Base-by-base conservation (phyloP, 73 alveolate species). In the Chromera velia region DNA sequence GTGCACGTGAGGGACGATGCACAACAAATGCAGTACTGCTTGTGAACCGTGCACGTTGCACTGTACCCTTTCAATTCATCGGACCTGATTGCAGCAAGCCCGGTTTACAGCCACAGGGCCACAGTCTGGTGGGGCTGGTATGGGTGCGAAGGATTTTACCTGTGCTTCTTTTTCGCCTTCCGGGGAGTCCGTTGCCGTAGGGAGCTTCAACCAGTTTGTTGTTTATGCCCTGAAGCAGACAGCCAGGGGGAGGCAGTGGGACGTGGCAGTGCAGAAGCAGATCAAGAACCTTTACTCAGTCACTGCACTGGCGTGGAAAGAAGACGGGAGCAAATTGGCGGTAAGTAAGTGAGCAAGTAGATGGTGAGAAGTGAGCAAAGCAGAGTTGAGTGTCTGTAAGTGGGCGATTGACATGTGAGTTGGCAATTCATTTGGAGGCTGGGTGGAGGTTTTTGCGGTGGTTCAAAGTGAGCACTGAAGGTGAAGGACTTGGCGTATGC, bases 261-360 rank as follows among this genome's bases (percentile, higher is more conserved):
- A 40, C 22, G 55, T 7, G 55, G 55, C 13, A 13, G 55, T 40
- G 80, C 87, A 90, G 81, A 94, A 91, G 83, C 88, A 90, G 75
- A 94, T 97, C 33, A 99, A 94, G 74, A 95, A 95, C 90, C 92
- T 92, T 87, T 97, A 97, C 92, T 81, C 97, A 18, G 98, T 96
- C 29, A 96, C 99, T 13, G 98, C 99, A 24, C 86, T 95, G 48
- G 90, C 97, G 40, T 97, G 99, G 99, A 97, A 96, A 69, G 93
- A 93, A 70, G 99, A 97, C 79, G 97, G 98, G 78, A 91, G 98
- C 30, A 93, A 94, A 62, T 87, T 97, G 72, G 96, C 94, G 71
- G 95, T 95, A 4, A 40, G 55, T 7, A 4, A 40, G 55, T 13
- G 55, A 40, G n/a, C n/a, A 40, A 40, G 55, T 4, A 40, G 55